Conservation (phyloP, 305 asterid genomes). For the Ajuga reptans region DNA sequence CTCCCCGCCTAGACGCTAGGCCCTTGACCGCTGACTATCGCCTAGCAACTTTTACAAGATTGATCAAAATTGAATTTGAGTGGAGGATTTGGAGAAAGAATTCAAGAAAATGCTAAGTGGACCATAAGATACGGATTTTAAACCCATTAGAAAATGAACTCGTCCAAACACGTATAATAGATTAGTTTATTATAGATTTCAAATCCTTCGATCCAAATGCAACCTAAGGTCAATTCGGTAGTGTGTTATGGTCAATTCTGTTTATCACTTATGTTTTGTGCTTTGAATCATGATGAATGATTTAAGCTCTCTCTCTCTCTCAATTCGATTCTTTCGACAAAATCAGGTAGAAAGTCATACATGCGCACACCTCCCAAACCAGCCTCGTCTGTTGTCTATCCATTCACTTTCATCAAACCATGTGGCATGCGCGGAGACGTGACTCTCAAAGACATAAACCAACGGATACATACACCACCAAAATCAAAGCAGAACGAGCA, state of each 20-base stretch:
- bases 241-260: neutral
- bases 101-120: too few species aligned
- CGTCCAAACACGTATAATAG: neutral
- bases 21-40: too few species aligned
- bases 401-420: slow-evolving; percentile 79
- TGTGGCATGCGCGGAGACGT: slow-evolving; percentile 67
- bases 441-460: slow-evolving; percentile 86
- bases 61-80: neutral
- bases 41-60: too few species aligned
- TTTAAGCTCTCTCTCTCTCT: too few species aligned
- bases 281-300: too few species aligned
- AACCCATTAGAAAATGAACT: neutral
- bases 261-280: neutral
- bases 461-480: slow-evolving; percentile 53
- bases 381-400: slow-evolving; percentile 58
- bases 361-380: slow-evolving; percentile 54
- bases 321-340: neutral
- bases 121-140: too few species aligned
- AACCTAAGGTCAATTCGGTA: neutral
- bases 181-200: neutral
- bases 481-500: slow-evolving; percentile 38
- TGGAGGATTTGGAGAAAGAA: neutral
- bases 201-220: neutral
- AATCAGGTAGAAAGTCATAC: slow-evolving; percentile 63
- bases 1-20: too few species aligned